phyloP scores from a whole-genome alignment of 2,329 filamentous ascomycete species.

The Cladophialophora chaetospira region DNA sequence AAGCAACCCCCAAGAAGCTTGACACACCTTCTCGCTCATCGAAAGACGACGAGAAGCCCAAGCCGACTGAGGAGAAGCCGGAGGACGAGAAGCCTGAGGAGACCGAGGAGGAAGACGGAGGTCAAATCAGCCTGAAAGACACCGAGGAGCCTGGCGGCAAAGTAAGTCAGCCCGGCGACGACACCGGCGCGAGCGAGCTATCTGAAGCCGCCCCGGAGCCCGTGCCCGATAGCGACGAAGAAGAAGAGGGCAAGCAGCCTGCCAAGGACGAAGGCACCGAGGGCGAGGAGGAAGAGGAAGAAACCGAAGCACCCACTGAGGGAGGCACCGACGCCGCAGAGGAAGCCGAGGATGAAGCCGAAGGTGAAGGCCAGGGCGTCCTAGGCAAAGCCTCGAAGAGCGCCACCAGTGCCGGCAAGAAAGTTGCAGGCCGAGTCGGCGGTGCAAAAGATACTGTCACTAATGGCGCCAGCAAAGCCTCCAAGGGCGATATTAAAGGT shows the following conservation, averaged over 20 bases:
- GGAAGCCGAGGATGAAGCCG: conserved; percentile 34
- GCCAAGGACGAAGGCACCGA: conserved; percentile 30
- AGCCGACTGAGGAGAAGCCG: conserved; percentile 25
- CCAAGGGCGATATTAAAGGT: conserved; percentile 30
- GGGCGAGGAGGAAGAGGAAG: conserved; percentile 27
- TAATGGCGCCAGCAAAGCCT: conserved; percentile 31
- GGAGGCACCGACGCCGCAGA: conserved; percentile 53
- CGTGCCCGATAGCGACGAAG: conserved; percentile 29
- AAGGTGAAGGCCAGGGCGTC: conserved; percentile 33
- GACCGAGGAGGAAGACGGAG: conserved; percentile 20
- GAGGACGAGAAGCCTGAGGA: conserved; percentile 27
- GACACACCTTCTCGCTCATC: conserved; percentile 18
- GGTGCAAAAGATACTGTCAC: conserved; percentile 33
- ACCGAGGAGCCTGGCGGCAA: conserved; percentile 29
- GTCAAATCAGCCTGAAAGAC: conserved; percentile 31
- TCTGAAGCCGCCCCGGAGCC: conserved; percentile 33
- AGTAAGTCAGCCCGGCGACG: conserved; percentile 31
- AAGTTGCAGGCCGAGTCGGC: conserved; percentile 34
- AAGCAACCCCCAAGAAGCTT: conserved; percentile 31
- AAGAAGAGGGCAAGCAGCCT: conserved; percentile 23
- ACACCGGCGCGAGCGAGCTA: conserved; percentile 33
- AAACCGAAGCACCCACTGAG: conserved; percentile 46
- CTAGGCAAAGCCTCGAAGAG: conserved; percentile 25
- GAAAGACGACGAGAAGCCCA: conserved; percentile 3
- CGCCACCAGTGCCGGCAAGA: conserved; percentile 31